These are phyloP conservation scores for Ilyonectria destructans DNA, from an alignment of 2,329 filamentous ascomycete genomes.

Conservation along the genomic window DNA sequence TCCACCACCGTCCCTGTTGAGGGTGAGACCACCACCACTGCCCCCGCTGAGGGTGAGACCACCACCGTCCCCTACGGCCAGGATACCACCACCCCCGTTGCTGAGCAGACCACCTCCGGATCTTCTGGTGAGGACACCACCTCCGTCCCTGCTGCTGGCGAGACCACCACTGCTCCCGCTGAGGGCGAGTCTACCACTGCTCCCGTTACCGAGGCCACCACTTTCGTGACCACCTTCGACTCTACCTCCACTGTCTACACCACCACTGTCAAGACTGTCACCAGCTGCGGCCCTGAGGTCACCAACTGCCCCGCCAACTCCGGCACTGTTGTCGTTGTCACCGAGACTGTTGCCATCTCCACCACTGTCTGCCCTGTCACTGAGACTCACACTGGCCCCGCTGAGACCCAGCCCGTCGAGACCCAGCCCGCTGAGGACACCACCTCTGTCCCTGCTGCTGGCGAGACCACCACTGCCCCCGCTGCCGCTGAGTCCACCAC, in stretches of 20 bases:
- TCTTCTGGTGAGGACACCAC: constrained; percentile 33
- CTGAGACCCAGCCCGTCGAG: constrained; percentile 36
- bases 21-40: constrained; percentile 47
- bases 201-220: neutral
- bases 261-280: constrained; percentile 67
- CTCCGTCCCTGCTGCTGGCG: constrained; percentile 26
- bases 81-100: constrained; percentile 35
- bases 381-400: constrained; percentile 58
- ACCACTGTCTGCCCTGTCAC: constrained; percentile 76
- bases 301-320: constrained; percentile 68
- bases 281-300: constrained; percentile 63
- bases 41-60: constrained; percentile 31
- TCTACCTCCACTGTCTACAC: constrained; percentile 67
- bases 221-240: constrained; percentile 57
- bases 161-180: constrained; percentile 25
- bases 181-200: too few relatives aligned
- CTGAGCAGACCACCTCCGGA: constrained; percentile 22
- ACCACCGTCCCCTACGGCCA: constrained; percentile 15
- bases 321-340: constrained; percentile 64
- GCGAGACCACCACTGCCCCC: constrained; percentile 32
- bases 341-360: constrained; percentile 69
- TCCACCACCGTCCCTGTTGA: constrained; percentile 18
- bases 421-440: constrained; percentile 33
- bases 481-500: constrained; percentile 14
- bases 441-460: constrained; percentile 36